Evolutionary conservation across 2,329 filamentous ascomycete genomes (phyloP).

Genomic region (Magnaporthales sp.): DNA sequence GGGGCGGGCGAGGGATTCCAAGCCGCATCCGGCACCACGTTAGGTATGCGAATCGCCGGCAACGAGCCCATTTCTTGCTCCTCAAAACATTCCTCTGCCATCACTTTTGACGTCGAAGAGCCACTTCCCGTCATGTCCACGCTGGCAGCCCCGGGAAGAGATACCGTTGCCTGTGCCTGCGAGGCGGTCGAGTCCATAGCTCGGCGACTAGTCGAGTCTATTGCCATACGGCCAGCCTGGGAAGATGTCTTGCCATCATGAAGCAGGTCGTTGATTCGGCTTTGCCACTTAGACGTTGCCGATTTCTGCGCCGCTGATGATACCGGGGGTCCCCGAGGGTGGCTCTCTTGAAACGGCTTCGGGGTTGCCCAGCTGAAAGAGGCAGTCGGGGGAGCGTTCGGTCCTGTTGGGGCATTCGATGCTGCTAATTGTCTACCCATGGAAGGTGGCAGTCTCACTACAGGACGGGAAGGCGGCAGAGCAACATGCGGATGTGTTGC

Average conservation of each 20-base stretch:
- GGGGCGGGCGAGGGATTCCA: constrained; percentile 52
- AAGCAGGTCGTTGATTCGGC: constrained; percentile 73
- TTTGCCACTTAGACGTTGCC: constrained; percentile 47
- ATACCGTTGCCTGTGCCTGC: constrained; percentile 4
- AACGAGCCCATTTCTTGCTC: constrained; percentile 73
- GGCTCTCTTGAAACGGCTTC: constrained; percentile 20
- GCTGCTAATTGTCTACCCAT: not conserved
- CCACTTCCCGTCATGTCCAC: constrained; percentile 15
- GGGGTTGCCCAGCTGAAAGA: constrained; percentile 27
- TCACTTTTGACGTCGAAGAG: constrained; percentile 51
- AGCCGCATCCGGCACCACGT: constrained; percentile 49
- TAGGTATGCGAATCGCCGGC: constrained; percentile 61
- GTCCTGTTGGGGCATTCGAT: constrained; percentile 7
- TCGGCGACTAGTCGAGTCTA: constrained; percentile 43
- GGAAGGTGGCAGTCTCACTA: constrained; percentile 63
- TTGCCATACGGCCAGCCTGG: constrained; percentile 48
- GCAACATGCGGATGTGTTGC: constrained; percentile 57
- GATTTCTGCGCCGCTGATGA: constrained; percentile 7
- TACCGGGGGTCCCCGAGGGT: constrained; percentile 11
- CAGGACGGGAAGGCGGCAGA: constrained; percentile 60
- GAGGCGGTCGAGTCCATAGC: constrained; percentile 16
- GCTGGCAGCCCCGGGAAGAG: not conserved
- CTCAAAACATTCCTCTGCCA: constrained; percentile 73
- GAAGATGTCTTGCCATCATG: constrained; percentile 53
- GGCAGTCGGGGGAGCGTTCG: constrained; percentile 3